Evolutionary conservation across 2,329 filamentous ascomycete genomes (phyloP).

Genomic region (Sclerotinia trifoliorum): DNA sequence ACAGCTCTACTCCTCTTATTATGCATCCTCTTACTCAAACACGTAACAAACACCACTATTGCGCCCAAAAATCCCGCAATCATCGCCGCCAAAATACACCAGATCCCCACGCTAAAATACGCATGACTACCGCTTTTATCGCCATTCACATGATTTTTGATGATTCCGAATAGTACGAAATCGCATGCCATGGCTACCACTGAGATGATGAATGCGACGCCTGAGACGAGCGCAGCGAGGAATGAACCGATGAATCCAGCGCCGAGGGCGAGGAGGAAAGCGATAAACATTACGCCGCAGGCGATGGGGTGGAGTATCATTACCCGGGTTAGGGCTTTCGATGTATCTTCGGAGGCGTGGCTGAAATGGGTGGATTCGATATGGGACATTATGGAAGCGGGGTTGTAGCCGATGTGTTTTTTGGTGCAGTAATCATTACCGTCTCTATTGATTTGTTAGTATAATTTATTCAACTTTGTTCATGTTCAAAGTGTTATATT

Average conservation of each 20-base stretch:
- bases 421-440: slow-evolving; percentile 50
- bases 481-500: neutral
- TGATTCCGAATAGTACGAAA: slow-evolving; percentile 56
- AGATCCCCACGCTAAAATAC: slow-evolving; percentile 54
- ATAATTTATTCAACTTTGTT: neutral
- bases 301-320: slow-evolving; percentile 64
- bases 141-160: slow-evolving; percentile 54
- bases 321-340: slow-evolving; percentile 53
- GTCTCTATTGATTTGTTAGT: slow-evolving; percentile 25
- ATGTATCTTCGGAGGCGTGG: slow-evolving; percentile 45
- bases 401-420: slow-evolving; percentile 55
- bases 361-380: slow-evolving; percentile 43
- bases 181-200: slow-evolving; percentile 53
- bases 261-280: slow-evolving; percentile 55
- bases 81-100: slow-evolving; percentile 58
- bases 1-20: slow-evolving; percentile 26
- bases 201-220: slow-evolving; percentile 50
- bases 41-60: slow-evolving; percentile 59
- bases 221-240: slow-evolving; percentile 50
- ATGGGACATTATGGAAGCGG: slow-evolving; percentile 46
- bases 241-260: slow-evolving; percentile 53
- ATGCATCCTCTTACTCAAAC: slow-evolving; percentile 48
- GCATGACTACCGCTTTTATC: slow-evolving; percentile 43
- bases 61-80: slow-evolving; percentile 55
- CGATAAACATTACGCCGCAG: slow-evolving; percentile 56